phyloP scores from a whole-genome alignment of 148 eudicot species.

The Amaranthus palmeri region DNA sequence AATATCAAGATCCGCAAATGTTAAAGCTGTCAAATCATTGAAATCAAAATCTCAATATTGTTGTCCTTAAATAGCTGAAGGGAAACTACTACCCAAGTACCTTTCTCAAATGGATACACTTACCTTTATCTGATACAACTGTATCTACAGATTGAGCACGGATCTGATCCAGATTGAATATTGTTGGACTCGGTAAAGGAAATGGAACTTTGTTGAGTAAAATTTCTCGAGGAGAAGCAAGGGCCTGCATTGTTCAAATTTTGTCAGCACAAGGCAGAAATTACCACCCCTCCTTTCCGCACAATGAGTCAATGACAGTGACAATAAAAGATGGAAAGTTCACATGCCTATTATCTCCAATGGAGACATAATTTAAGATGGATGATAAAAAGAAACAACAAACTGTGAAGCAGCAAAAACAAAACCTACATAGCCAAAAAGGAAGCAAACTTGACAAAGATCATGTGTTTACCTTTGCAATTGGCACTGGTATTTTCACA shows the following conservation, averaged over 20 bases:
- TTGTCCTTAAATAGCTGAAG: conserved; percentile 7
- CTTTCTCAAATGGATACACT: conserved; percentile 19
- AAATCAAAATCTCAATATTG: conserved; percentile 6
- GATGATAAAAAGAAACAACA: neutral
- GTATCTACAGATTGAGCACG: conserved; percentile 60
- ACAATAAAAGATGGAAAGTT: too few relatives aligned
- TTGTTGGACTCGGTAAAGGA: conserved; percentile 69
- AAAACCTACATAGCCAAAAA: neutral
- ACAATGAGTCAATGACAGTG: too few relatives aligned
- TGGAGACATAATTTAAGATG: too few relatives aligned
- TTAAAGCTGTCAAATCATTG: conserved; percentile 50
- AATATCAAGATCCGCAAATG: conserved; percentile 70
- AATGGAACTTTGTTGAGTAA: conserved; percentile 76
- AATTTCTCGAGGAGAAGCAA: conserved; percentile 75
- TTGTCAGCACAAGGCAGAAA: conserved; percentile 7
- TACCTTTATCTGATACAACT: conserved; percentile 75
- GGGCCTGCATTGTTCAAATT: conserved; percentile 41
- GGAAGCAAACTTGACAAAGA: neutral
- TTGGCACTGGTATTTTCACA: conserved; percentile 77
- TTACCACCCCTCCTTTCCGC: too few relatives aligned
- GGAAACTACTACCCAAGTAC: neutral
- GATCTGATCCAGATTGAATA: conserved; percentile 77
- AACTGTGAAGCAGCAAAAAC: neutral
- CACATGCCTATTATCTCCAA: too few relatives aligned
- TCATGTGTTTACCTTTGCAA: conserved; percentile 61